phyloP scores from a whole-genome alignment of 345 rosid genomes.

The Hypericum perforatum region DNA sequence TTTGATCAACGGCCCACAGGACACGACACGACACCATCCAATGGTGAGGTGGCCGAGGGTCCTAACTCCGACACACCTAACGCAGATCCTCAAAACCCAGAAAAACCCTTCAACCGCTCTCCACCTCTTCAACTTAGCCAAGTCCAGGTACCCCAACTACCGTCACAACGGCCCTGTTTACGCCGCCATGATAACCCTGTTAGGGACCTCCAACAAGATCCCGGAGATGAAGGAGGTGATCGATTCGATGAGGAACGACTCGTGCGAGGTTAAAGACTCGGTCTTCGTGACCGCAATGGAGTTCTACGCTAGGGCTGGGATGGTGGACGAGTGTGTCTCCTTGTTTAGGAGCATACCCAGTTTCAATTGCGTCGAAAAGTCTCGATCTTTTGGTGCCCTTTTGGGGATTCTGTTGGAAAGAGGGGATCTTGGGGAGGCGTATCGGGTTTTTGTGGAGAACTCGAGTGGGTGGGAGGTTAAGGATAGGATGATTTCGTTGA shows the following conservation, averaged over 20 bases:
- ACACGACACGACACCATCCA: too few species aligned
- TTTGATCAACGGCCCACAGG: too few species aligned
- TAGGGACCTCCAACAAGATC: constrained; percentile 46
- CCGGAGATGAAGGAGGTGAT: constrained; percentile 57
- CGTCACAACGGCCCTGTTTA: constrained; percentile 72
- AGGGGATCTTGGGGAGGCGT: constrained; percentile 16
- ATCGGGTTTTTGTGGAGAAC: constrained; percentile 43
- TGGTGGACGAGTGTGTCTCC: too few species aligned
- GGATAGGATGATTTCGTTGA: constrained; percentile 51
- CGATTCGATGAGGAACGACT: constrained; percentile 59
- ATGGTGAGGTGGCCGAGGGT: constrained; percentile 62
- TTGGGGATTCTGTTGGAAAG: too few species aligned
- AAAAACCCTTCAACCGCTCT: constrained; percentile 65
- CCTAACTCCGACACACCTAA: constrained; percentile 60
- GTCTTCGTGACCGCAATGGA: constrained; percentile 25
- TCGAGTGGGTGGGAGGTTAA: constrained; percentile 81
- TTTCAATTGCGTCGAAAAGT: background rate
- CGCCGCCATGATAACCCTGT: constrained; percentile 67
- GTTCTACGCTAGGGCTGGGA: too few species aligned
- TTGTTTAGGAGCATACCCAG: constrained; percentile 36
- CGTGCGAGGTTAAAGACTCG: constrained; percentile 66
- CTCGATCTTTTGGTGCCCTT: too few species aligned
- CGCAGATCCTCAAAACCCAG: constrained; percentile 58
- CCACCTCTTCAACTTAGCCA: constrained; percentile 47
- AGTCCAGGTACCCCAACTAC: constrained; percentile 48